Evolutionary conservation across 2,329 filamentous ascomycete genomes (phyloP), one percentile per base, ranked within the genome.

Genomic region (Chrysoporthe cubensis): DNA sequence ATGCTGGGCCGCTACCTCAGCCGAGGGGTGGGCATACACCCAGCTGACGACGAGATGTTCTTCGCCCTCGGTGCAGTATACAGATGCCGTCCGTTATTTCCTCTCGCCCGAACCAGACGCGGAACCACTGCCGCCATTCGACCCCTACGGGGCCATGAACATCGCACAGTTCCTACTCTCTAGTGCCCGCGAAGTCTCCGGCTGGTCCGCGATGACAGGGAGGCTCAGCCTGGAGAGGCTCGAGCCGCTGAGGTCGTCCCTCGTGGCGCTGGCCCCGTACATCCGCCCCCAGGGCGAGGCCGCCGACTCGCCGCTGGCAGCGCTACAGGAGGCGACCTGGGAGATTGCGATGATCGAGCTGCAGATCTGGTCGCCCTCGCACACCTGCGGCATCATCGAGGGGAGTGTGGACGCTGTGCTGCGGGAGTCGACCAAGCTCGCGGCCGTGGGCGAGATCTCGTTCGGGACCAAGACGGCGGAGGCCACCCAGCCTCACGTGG

Each of bases 131-230:
- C 76, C 78, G 0, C 18, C 71, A 1, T 81, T 81, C 44, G 79
- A 81, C 60, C 75, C 78, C 0, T 81, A 80, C 62, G 80, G 80
- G 3, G 78, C 79, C 5, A 77, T 81, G 65, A 81, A 80, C 62
- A 78, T 81, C 42, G 75, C 78, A 1, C 78, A 80, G 34, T 81
- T 81, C 59, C 71, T 81, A 11, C 75, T 80, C 16, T 81, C 79
- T 4, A 80, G 78, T 66, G 78, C 79, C 2, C 76, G 79, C 4
- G 79, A 81, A 62, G 76, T 80, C 54, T 80, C 79, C 1, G 79
- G 80, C 37, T 81, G 79, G 79, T 80, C 78, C 5, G 78, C 78
- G 3, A 81, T 81, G 77, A 81, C 79, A 0, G 79, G 79, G 1
- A 75, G 78, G 68, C 73, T 81, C 3, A 80, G 80, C 67, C 75